Base-by-base conservation (phyloP, 2,329 filamentous ascomycete genomes). In the Penicillium oxalicum region DNA sequence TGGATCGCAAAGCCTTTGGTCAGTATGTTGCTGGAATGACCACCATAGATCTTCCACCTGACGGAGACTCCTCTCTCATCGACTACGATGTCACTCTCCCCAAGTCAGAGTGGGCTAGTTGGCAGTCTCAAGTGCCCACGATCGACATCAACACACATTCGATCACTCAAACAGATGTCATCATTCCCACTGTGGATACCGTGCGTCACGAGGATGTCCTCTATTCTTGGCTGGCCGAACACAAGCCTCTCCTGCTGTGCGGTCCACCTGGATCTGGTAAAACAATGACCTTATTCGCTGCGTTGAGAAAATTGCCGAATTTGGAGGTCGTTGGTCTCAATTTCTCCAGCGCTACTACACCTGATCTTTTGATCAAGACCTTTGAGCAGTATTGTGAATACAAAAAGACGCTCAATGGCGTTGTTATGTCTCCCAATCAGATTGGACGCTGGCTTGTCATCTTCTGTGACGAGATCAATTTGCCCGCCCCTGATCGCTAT, bases 381-480 rank as follows among this genome's bases (percentile, higher is more conserved):
- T 95, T 99, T 59, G 93, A 98, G 73, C 94, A 98, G 68, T 96
- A 98, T 70, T 99, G 93, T 72, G 93, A 98, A 71, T 98, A 99
- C 74, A 94, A 91, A 76, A 98, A 98, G 80, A 97, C 93, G 0
- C 76, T 97, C 41, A 97, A 93, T 65, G 93, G 93, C 37, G 90
- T 97, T 18, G 87, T 96, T 62, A 86, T 99, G 56, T 95, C 91
- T 25, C 93, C 93, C 0, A 95, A 87, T 5, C 94, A 98, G 67
- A 95, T 98, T 60, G 93, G 93, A 24, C 86, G 91, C 59, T 99
- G 93, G 93, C 79, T 99, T 34, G 91, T 99, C 40, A 83, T 99
- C 54, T 99, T 99, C 78, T 99, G 93, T 62, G 93, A 99, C 67
- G 93, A 99, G 69, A 98, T 99, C 74, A 99, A 99, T 71, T 78